Evolutionary conservation across 352 stramenopile species (phyloP).

Genomic region (Detonula confervacea): DNA sequence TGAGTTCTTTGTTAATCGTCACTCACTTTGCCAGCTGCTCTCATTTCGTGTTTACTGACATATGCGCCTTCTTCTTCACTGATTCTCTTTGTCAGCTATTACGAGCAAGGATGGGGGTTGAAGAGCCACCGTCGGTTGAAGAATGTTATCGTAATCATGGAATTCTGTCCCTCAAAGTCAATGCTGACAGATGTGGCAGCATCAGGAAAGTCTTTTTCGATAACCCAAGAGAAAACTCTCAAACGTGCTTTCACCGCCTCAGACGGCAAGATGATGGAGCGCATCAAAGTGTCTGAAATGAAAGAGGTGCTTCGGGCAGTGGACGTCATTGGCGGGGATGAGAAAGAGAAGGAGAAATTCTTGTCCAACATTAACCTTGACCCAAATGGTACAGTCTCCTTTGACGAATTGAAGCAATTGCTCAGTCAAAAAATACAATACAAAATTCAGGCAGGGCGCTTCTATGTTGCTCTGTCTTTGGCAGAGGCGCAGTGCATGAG

Average conservation of each 20-base stretch:
- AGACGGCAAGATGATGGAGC: constrained; percentile 83
- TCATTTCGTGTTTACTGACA: too few species aligned
- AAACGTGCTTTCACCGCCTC: constrained; percentile 87
- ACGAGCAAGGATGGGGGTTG: constrained; percentile 87
- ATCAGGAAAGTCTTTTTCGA: constrained; percentile 82
- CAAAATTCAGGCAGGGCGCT: constrained; percentile 88
- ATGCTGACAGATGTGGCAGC: constrained; percentile 75
- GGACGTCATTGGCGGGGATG: constrained; percentile 88
- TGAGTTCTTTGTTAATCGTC: constrained; percentile 7
- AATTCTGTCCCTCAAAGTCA: constrained; percentile 87
- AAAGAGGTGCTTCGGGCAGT: constrained; percentile 86
- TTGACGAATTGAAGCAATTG: constrained; percentile 86
- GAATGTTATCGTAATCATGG: constrained; percentile 92
- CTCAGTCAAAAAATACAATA: constrained; percentile 86
- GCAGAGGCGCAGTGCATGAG: constrained; percentile 97
- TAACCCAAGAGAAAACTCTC: constrained; percentile 87
- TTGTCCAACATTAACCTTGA: constrained; percentile 82
- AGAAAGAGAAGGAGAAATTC: constrained; percentile 86
- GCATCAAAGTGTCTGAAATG: constrained; percentile 87
- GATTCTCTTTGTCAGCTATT: constrained; percentile 84
- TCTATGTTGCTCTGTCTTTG: constrained; percentile 94
- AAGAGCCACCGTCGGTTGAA: constrained; percentile 91
- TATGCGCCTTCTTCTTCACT: neutral
- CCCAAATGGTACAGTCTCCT: constrained; percentile 78
- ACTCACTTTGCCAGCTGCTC: too few species aligned